phyloP scores from a whole-genome alignment of 73 alveolate species.

The Paramecium caudatum region DNA sequence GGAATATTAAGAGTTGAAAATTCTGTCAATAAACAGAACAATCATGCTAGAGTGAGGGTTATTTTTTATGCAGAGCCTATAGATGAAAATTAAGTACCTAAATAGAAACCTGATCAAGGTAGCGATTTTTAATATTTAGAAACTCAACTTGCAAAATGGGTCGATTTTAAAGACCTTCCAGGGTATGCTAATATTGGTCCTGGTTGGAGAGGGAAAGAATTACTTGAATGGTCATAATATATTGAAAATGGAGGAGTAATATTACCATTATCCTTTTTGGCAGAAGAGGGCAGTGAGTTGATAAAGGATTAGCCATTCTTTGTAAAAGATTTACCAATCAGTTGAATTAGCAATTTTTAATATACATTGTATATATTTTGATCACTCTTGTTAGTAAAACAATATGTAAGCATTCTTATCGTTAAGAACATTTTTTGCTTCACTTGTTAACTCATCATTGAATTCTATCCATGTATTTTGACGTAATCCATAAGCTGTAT shows the following conservation, averaged over 20 bases:
- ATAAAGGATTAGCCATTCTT: not conserved
- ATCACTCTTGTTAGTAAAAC: constrained; percentile 60
- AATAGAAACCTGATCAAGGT: constrained; percentile 74
- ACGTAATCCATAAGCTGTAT: constrained; percentile 47
- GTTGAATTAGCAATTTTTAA: not conserved
- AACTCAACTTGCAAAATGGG: constrained; percentile 46
- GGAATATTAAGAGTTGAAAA: constrained; percentile 85
- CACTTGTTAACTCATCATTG: constrained; percentile 56
- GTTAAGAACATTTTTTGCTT: constrained; percentile 53
- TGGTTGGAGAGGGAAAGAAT: constrained; percentile 66
- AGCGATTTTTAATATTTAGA: not conserved
- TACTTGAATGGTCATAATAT: constrained; percentile 47
- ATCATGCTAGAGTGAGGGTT: constrained; percentile 76
- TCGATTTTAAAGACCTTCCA: constrained; percentile 49
- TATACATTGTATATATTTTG: not conserved
- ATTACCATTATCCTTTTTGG: constrained; percentile 37
- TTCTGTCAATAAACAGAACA: constrained; percentile 42
- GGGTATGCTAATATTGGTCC: constrained; percentile 46
- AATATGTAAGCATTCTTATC: constrained; percentile 71
- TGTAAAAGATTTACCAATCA: constrained; percentile 23
- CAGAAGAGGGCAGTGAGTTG: not conserved
- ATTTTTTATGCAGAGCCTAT: constrained; percentile 85
- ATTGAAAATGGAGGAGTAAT: constrained; percentile 73
- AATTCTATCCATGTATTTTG: constrained; percentile 47
- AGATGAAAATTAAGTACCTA: constrained; percentile 79